Evolutionary conservation across 345 rosid genomes (phyloP), one percentile per base, ranked within the genome.

Genomic region (Pseudoturritis turrita): DNA sequence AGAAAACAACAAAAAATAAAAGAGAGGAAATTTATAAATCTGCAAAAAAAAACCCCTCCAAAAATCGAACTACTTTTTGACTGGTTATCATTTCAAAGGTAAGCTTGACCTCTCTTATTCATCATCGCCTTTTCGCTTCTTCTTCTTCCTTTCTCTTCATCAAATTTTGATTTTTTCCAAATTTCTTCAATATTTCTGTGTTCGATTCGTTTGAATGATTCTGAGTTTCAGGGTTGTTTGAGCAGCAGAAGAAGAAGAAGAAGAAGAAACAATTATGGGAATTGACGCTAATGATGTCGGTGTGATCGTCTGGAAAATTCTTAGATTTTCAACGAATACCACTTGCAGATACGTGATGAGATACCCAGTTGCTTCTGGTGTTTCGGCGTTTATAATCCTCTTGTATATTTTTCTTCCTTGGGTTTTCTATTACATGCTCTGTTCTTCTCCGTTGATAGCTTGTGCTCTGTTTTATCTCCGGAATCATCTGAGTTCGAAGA

Each of bases 381-480:
- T 76, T 25, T 66, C 77, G 4, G 18, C 71, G 9, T 61, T 80
- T 45, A 43, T 77, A 26, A 74, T 87, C 72, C 17, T 79, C 23
- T 66, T 95, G 43, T 88, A 82, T 33, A 37, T 73, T 46, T 83
- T 83, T 45, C 79, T 81, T 61, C 94, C 96, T 25, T 75, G 79
- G 40, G 55, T 84, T 64, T 88, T 95, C 83, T 74, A 41, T 71
- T 19, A 82, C 64, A 28, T 89, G 80, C 23, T 88, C 52, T 89
- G 52, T 52, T 58, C 84, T 72, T 73, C 80, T 46, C 92, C 92
- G 0, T 23, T 87, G 39, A n/a, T 87, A 11, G 70, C 75, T 40
- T 80, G 73, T 80, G 64, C 81, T 37, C 47, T 56, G 21, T 67
- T 81, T 58, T 70, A 60, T 21, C 47, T 83, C 28, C 71, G 75